A percentile compares a stretch with the other conserved stretches of the same genome.
These are phyloP conservation scores for Rhododendron henanense DNA, from an alignment of 148 eudicot species.

Conservation along the genomic window DNA sequence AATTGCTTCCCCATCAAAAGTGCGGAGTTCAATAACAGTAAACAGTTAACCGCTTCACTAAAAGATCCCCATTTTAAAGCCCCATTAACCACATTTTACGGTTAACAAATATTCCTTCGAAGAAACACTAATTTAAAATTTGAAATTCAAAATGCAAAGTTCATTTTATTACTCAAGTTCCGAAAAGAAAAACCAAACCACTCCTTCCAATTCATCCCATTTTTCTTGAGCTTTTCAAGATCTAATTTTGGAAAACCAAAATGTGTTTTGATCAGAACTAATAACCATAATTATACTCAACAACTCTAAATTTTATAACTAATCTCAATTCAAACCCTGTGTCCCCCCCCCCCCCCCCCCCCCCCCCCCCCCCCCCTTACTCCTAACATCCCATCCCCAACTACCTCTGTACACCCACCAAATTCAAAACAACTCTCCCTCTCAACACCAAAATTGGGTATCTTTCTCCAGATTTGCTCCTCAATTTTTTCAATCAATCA, in stretches of 20 bases:
- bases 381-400: background rate
- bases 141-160: background rate
- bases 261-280: background rate
- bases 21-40: no score
- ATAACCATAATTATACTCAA: background rate
- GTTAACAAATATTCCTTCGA: no score
- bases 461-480: background rate
- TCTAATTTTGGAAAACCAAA: background rate
- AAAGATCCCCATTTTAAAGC: no score
- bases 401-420: slow-evolving; percentile 1
- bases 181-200: background rate
- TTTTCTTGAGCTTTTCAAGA: background rate
- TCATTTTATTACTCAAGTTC: background rate
- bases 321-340: background rate
- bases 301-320: background rate
- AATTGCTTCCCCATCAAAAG: no score
- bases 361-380: no score
- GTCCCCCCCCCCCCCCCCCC: background rate
- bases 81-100: no score
- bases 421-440: background rate
- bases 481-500: background rate
- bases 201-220: background rate
- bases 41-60: no score
- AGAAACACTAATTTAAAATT: no score
- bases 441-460: background rate